A percentile compares a stretch with the other conserved stretches of the same genome.
These are phyloP conservation scores for Nicotiana undulata DNA, from an alignment of 257 asterid genomes.

Conservation along the genomic window DNA sequence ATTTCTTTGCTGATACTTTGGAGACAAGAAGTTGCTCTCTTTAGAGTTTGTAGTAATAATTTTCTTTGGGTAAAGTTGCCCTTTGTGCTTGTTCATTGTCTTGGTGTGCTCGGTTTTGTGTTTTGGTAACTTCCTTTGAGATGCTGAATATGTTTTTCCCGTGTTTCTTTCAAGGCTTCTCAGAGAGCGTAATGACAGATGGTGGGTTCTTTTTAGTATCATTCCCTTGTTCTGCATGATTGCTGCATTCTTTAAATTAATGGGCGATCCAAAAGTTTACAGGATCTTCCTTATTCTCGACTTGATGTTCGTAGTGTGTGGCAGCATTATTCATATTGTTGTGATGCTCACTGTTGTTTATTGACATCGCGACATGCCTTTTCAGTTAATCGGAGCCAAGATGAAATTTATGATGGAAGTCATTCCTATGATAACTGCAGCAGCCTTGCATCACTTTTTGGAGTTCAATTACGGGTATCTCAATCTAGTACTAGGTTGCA, in stretches of 20 bases:
- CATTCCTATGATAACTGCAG: neutral
- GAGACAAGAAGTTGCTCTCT: neutral
- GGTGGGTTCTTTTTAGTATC: neutral
- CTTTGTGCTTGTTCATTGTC: neutral
- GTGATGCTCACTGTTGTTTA: neutral
- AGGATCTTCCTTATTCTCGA: too few species aligned
- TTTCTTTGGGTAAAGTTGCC: neutral
- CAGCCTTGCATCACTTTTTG: neutral
- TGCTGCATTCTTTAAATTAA: neutral
- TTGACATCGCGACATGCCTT: neutral
- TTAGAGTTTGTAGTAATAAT: neutral
- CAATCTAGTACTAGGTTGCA: neutral
- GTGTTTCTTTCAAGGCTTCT: neutral
- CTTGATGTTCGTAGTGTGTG: neutral
- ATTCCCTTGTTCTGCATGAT: neutral
- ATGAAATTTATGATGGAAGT: neutral
- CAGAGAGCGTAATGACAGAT: neutral
- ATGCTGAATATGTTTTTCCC: neutral
- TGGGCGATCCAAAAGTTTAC: neutral
- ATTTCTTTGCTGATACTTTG: neutral
- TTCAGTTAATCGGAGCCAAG: neutral
- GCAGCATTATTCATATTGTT: neutral
- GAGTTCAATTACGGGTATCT: neutral
- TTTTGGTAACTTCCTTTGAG: neutral
- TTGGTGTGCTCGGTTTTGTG: neutral